phyloP scores from a whole-genome alignment of 2,329 filamentous ascomycete species.

The Alternaria sp. region DNA sequence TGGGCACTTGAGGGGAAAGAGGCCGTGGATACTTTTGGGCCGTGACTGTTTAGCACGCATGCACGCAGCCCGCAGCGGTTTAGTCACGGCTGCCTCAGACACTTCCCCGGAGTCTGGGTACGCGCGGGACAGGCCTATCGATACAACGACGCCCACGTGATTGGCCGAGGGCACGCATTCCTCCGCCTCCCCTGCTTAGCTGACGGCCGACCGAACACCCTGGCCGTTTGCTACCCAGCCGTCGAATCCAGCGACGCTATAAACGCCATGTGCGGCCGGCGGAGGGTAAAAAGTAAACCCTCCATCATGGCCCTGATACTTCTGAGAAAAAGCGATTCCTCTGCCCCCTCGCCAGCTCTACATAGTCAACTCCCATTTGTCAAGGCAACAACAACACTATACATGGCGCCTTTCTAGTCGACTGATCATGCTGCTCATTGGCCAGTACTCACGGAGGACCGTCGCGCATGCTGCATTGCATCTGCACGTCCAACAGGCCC shows the following conservation, averaged over 20 bases:
- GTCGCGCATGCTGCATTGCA: slow-evolving; percentile 16
- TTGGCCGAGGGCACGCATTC: slow-evolving; percentile 22
- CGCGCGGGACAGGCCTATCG: slow-evolving; percentile 15
- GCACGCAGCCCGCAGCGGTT: slow-evolving; percentile 20
- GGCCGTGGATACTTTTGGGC: slow-evolving; percentile 27
- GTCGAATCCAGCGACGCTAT: slow-evolving; percentile 7
- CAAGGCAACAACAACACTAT: slow-evolving; percentile 17
- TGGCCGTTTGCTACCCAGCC: slow-evolving; percentile 3
- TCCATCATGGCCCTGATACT: slow-evolving; percentile 1
- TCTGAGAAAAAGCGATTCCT: neutral
- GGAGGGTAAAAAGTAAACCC: slow-evolving; percentile 14
- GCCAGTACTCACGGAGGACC: slow-evolving; percentile 21
- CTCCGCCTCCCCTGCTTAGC: slow-evolving; percentile 11
- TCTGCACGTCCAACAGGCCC: slow-evolving; percentile 20
- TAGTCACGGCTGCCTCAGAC: slow-evolving; percentile 19
- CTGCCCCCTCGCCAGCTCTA: neutral
- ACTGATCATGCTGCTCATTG: slow-evolving; percentile 20
- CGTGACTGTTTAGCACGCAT: slow-evolving; percentile 38
- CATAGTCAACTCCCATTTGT: neutral
- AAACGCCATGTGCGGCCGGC: slow-evolving; percentile 5
- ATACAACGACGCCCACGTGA: slow-evolving; percentile 9
- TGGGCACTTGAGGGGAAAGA: slow-evolving; percentile 29
- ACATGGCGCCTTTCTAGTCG: slow-evolving; percentile 22
- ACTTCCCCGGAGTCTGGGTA: slow-evolving; percentile 31
- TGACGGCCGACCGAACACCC: slow-evolving; percentile 8